A percentile compares a stretch with the other conserved stretches of the same genome.
Conservation (phyloP, 2,329 filamentous ascomycete genomes). For the Rugonectria rugulosa region DNA sequence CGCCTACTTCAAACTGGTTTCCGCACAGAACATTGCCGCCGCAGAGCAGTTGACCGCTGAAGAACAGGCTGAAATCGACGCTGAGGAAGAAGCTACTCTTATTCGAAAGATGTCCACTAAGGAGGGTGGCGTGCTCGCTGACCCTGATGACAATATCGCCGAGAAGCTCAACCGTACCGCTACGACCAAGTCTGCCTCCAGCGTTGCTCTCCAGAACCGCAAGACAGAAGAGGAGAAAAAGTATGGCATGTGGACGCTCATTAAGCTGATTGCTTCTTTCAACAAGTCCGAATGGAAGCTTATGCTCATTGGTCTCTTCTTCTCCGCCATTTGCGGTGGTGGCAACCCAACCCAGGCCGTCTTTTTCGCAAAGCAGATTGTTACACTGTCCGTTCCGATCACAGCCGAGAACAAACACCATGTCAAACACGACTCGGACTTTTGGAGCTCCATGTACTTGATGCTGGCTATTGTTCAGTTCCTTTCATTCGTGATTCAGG, state of each 20-base stretch:
- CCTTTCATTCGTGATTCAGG: constrained; percentile 72
- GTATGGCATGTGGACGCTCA: constrained; percentile 77
- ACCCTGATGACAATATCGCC: constrained; percentile 69
- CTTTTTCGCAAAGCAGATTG: constrained; percentile 90
- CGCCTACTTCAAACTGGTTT: constrained; percentile 85
- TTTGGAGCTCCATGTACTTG: constrained; percentile 89
- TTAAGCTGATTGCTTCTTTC: constrained; percentile 82
- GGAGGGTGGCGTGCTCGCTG: constrained; percentile 53
- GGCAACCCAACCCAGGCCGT: constrained; percentile 75
- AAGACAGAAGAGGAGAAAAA: constrained; percentile 58
- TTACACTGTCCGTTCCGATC: constrained; percentile 65
- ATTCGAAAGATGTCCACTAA: constrained; percentile 56
- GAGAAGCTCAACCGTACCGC: constrained; percentile 63
- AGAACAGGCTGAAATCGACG: constrained; percentile 59
- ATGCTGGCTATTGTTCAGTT: constrained; percentile 82
- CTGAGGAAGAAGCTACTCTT: constrained; percentile 56
- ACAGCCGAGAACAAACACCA: constrained; percentile 58
- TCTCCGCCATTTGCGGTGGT: constrained; percentile 78
- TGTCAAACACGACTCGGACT: constrained; percentile 76
- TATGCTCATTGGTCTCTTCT: constrained; percentile 78
- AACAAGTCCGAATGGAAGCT: constrained; percentile 75
- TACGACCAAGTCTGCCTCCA: constrained; percentile 71
- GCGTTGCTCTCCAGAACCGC: constrained; percentile 69
- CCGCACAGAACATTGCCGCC: constrained; percentile 82
- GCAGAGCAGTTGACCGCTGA: constrained; percentile 61